These are phyloP conservation scores for Centrapalus pauciflorus DNA, from an alignment of 129 eudicot species.

Conservation along the genomic window DNA sequence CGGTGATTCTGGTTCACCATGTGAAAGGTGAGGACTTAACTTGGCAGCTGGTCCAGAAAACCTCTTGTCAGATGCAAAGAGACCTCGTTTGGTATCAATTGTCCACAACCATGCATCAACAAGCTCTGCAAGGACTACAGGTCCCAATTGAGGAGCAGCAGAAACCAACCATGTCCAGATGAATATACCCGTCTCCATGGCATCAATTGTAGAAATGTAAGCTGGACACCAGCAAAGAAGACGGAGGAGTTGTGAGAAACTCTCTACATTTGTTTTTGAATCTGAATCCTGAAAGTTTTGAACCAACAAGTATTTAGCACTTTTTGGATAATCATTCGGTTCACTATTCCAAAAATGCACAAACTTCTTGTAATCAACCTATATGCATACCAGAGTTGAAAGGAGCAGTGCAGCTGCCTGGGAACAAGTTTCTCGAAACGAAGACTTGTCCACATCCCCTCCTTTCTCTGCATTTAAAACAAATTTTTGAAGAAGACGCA, in stretches of 20 bases:
- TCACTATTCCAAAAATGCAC: not conserved
- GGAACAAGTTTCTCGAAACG: conserved; percentile 90
- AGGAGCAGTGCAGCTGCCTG: conserved; percentile 96
- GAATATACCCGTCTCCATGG: conserved; percentile 96
- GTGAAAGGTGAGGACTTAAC: conserved; percentile 82
- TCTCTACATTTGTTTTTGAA: conserved; percentile 63
- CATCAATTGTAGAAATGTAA: conserved; percentile 81
- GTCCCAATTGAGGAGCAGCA: conserved; percentile 91
- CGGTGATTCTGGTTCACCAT: conserved; percentile 75
- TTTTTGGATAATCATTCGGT: not conserved
- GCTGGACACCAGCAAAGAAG: conserved; percentile 99
- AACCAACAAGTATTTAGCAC: conserved; percentile 3
- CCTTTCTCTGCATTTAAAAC: conserved; percentile 88
- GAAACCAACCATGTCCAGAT: conserved; percentile 99
- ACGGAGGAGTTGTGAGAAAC: conserved; percentile 97
- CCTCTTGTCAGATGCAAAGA: conserved; percentile 88
- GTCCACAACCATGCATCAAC: conserved; percentile 99
- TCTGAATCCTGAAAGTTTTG: conserved; percentile 59
- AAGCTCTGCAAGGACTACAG: conserved; percentile 94
- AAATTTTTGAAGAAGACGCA: conserved; percentile 84
- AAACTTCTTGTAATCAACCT: not conserved
- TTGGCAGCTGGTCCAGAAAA: conserved; percentile 89
- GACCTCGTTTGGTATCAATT: conserved; percentile 88
- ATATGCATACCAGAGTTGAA: conserved; percentile 66
- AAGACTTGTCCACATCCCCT: conserved; percentile 77